These are phyloP conservation scores for Calonectria montana DNA, from an alignment of 2,329 filamentous ascomycete genomes.

Conservation along the genomic window DNA sequence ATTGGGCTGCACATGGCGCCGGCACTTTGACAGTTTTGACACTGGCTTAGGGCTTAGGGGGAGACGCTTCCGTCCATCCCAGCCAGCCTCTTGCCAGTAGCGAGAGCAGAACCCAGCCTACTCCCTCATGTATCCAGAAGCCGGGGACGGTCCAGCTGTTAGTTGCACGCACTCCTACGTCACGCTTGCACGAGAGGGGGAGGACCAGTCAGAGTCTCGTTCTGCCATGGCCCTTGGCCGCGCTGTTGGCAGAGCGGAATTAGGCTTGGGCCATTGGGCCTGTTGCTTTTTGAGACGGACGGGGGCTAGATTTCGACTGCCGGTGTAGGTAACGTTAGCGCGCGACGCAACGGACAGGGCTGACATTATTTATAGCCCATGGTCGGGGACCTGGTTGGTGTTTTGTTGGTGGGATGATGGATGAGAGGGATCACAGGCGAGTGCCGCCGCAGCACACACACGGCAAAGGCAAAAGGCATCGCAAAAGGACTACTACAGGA, in stretches of 20 bases:
- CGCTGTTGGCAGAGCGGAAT: neutral
- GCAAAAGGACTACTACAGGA: too few relatives aligned
- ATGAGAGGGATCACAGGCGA: neutral
- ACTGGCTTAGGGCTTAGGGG: neutral
- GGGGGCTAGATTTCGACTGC: neutral
- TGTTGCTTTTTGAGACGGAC: neutral
- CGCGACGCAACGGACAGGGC: neutral
- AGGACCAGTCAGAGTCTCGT: neutral
- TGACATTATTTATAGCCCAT: neutral
- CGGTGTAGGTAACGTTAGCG: neutral
- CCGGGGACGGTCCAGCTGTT: neutral
- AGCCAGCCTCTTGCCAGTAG: neutral
- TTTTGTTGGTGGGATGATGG: neutral
- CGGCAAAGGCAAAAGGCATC: neutral
- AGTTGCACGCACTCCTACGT: neutral
- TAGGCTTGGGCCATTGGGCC: too few relatives aligned
- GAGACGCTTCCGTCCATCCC: neutral
- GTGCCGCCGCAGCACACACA: neutral
- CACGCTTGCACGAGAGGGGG: neutral
- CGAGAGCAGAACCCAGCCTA: neutral
- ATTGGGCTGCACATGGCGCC: neutral
- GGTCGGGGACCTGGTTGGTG: neutral
- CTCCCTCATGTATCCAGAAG: neutral
- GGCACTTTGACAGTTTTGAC: constrained; percentile 5
- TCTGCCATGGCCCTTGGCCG: neutral